Evolutionary conservation across 2,329 filamentous ascomycete genomes (phyloP).

Genomic region (Xylariales sp.): DNA sequence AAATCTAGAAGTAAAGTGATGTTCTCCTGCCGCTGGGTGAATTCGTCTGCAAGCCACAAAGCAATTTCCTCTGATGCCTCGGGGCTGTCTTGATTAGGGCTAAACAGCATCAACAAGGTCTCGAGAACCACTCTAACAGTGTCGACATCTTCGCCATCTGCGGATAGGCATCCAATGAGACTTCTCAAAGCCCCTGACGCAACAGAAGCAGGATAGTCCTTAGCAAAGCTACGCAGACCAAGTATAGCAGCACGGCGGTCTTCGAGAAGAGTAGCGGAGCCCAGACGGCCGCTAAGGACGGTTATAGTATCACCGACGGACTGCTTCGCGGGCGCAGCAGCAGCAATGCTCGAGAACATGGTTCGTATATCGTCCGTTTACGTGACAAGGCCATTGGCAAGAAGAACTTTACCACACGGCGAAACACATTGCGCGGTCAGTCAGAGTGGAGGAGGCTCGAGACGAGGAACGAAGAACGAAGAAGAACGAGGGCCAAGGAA

Average conservation of each 20-base stretch:
- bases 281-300: constrained; percentile 85
- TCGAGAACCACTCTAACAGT: constrained; percentile 95
- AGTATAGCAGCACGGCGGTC: constrained; percentile 94
- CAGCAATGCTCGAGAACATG: constrained; percentile 72
- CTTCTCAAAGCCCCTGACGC: constrained; percentile 91
- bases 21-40: constrained; percentile 97
- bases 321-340: constrained; percentile 89
- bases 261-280: constrained; percentile 90
- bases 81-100: constrained; percentile 75
- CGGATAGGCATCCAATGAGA: constrained; percentile 84
- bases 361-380: constrained; percentile 47
- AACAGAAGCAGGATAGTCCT: constrained; percentile 94
- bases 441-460: constrained; percentile 6
- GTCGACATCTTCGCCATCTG: constrained; percentile 94
- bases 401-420: constrained; percentile 39
- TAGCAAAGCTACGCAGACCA: constrained; percentile 93
- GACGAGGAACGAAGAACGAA: not conserved
- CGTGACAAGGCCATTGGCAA: constrained; percentile 49
- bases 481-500: constrained; percentile 1
- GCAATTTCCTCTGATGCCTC: constrained; percentile 97
- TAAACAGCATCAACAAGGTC: constrained; percentile 94
- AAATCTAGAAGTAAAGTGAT: constrained; percentile 91
- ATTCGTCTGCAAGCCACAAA: constrained; percentile 96
- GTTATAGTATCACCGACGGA: constrained; percentile 95
- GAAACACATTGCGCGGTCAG: constrained; percentile 46